Base-by-base conservation (phyloP, 2,329 filamentous ascomycete species). In the Fusarium floridanum region DNA sequence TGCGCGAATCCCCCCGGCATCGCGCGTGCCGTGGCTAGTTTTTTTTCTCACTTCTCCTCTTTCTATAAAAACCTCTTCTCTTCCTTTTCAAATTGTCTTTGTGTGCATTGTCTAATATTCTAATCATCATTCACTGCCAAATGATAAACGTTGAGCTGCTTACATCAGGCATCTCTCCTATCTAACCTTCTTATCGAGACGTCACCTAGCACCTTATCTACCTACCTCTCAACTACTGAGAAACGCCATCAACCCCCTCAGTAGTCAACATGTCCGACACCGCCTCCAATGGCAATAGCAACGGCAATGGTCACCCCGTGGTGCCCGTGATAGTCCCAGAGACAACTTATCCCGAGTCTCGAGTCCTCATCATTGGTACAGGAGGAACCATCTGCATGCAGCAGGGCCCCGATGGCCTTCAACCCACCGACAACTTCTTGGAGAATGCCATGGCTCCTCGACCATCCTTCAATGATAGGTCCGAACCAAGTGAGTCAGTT, bases 341-440 rank as follows among this genome's bases (percentile, higher is more conserved):
- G 64, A 72, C 76, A 59, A 83, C 80, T 10, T 86, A 87, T 67
- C 93, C 92, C 12, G 94, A 97, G 82, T 94, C 94, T 27, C 89
- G 94, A 68, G 93, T 98, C 14, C 87, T 98, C 74, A 93, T 98
- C 79, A 94, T 98, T 83, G 96, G 97, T 86, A 98, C 95, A 14
- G 95, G 94, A 70, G 93, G 93, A 53, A 95, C 93, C 8, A 98
- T 98, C 79, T 98, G 95, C 84, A 98, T 98, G 95, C 91, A 93
- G 80, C 92, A 91, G 64, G 95, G 94, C 11, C 88, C 90, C 10
- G 90, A 95, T 75, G 95, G 95, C 1, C 90, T 97, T 64, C 88
- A 97, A 39, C 95, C 95, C 7, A 93, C 94, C 66, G 86, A 90
- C 77, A 93, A 93, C 5, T 98, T 98, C 81, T 86, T 97, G 53